These are phyloP conservation scores for Urochloa ruziziensis DNA, from an alignment of 176 grass and related monocot species.

Conservation along the genomic window DNA sequence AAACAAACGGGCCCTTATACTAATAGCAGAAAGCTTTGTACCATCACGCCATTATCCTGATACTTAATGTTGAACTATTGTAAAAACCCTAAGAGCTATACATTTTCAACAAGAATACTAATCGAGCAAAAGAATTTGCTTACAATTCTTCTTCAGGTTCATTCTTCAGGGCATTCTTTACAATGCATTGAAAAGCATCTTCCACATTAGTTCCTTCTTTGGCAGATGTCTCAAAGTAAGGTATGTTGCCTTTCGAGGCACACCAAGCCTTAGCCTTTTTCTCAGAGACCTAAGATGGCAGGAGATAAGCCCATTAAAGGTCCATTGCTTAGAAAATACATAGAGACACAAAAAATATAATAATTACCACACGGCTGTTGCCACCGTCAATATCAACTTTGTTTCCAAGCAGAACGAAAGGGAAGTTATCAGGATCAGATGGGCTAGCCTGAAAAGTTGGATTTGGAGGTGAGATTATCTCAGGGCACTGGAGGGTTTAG, in stretches of 20 bases:
- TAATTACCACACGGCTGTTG: conserved; percentile 71
- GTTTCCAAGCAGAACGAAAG: conserved; percentile 84
- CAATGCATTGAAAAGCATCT: conserved; percentile 80
- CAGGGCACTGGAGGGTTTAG: not conserved
- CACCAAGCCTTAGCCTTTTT: conserved; percentile 90
- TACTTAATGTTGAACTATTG: not conserved
- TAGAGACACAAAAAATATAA: not conserved
- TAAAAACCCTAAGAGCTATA: not conserved
- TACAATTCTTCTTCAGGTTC: conserved; percentile 85
- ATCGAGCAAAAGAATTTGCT: conserved; percentile 27
- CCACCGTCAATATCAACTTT: conserved; percentile 81
- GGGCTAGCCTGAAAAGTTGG: conserved; percentile 61
- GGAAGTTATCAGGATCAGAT: conserved; percentile 86
- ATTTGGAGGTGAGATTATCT: conserved; percentile 15
- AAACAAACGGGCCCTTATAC: no score
- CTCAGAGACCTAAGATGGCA: conserved; percentile 68
- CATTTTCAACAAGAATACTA: not conserved
- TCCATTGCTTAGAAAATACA: conserved; percentile 18
- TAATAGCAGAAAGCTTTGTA: not conserved
- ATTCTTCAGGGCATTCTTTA: conserved; percentile 84
- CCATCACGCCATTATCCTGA: not conserved
- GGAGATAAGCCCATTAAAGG: conserved; percentile 1
- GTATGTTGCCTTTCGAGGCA: conserved; percentile 78
- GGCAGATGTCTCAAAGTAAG: conserved; percentile 86
- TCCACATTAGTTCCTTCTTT: conserved; percentile 90